Base-by-base conservation (phyloP, 2,329 filamentous ascomycete species). In the Ampelomyces quisqualis region DNA sequence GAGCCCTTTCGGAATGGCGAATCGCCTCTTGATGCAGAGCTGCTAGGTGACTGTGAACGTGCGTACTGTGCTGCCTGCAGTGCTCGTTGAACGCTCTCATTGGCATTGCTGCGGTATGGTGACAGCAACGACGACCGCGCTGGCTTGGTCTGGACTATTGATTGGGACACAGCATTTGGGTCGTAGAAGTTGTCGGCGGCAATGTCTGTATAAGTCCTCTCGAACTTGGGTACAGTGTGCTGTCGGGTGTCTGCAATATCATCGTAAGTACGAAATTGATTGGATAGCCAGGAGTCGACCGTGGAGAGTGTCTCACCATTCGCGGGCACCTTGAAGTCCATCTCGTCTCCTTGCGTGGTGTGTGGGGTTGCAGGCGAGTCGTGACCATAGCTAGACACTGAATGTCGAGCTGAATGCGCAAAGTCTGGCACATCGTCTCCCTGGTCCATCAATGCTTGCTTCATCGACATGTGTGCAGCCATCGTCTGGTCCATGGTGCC, bases 151-250 rank as follows among this genome's bases (percentile, higher is more conserved):
- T 57, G 55, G 11, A 60, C 42, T 36, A 60, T 54, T 42, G 64
- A 44, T 19, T 57, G 75, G 3, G 80, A 72, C 4, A 78, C 78
- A 58, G 83, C 75, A 45, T 83, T 82, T 55, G 86, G 84, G 55
- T 85, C 90, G 74, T 88, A 95, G 1, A 95, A 77, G 66, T 93
- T 88, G 65, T 95, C 90, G 57, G 82, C 79, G 60, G 87, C 91
- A 34, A 88, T 79, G 60, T 94, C 89, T 13, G 89, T 91, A 71
- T 93, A 88, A 0, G 90, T 93, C 41, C 89, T 79, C 54, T 90
- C 85, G 50, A 95, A 79, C 69, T 91, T 93, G 18, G 90, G 86
- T 51, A 80, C 65, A 11, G 58, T 52, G 23, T 51, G 45, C 35
- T 66, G 67, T 47, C 64, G 54, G 43, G 65, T 77, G 70, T 81